Conservation (phyloP, 441 rosid genomes). For the Capsella rubella region DNA sequence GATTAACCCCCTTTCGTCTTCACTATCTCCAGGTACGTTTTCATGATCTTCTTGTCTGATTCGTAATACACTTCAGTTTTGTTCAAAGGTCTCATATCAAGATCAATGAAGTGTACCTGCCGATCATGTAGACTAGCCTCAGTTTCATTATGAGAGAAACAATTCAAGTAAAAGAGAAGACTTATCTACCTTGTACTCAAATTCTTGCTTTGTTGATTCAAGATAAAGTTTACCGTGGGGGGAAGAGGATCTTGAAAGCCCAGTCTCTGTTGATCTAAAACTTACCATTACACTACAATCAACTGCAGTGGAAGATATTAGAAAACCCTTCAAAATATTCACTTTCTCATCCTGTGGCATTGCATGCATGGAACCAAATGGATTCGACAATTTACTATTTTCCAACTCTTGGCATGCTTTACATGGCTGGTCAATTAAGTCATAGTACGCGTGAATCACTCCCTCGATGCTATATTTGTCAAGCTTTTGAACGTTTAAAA, state of each 20-base stretch:
- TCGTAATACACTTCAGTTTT: conserved; percentile 72
- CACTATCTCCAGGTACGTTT: conserved; percentile 53
- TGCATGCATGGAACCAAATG: conserved; percentile 63
- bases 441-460: conserved; percentile 85
- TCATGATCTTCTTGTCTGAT: conserved; percentile 68
- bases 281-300: conserved; percentile 88
- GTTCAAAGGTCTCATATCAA: conserved; percentile 84
- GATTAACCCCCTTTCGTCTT: conserved; percentile 33
- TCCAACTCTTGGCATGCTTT: conserved; percentile 56
- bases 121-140: background rate
- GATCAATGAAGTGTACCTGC: conserved; percentile 77
- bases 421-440: conserved; percentile 70
- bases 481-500: conserved; percentile 79
- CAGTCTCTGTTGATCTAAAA: conserved; percentile 58
- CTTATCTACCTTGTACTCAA: conserved; percentile 70
- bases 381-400: conserved; percentile 25
- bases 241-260: conserved; percentile 51
- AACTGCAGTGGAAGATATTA: conserved; percentile 80
- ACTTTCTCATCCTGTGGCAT: conserved; percentile 67
- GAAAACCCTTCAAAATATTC: conserved; percentile 69
- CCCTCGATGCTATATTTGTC: conserved; percentile 82
- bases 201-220: conserved; percentile 69
- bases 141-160: background rate
- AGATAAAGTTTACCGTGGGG: conserved; percentile 51
- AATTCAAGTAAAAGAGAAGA: background rate